phyloP scores from a whole-genome alignment of 2,329 filamentous ascomycete genomes.

The Massarina eburnea region DNA sequence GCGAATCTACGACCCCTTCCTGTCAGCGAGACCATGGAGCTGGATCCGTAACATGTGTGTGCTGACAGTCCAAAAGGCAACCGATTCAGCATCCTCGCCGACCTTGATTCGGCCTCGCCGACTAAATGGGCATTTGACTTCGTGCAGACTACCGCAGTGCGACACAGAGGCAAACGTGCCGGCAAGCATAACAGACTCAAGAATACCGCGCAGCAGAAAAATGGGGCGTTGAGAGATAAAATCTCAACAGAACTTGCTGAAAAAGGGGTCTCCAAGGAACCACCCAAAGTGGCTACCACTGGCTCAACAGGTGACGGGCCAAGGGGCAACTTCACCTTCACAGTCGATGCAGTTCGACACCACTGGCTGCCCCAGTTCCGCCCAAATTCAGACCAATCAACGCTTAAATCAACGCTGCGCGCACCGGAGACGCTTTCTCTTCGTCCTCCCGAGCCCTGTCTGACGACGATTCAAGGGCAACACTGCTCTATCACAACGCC shows the following conservation, averaged over 20 bases:
- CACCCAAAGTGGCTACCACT: background rate
- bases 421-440: background rate
- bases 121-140: constrained; percentile 24
- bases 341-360: constrained; percentile 15
- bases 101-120: constrained; percentile 20
- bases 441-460: constrained; percentile 1
- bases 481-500: background rate
- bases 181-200: constrained; percentile 19
- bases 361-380: constrained; percentile 27
- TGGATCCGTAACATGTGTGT: background rate
- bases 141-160: constrained; percentile 6
- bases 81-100: constrained; percentile 30
- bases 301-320: background rate
- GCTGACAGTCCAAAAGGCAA: constrained; percentile 24
- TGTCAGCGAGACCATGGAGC: background rate
- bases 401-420: background rate
- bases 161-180: constrained; percentile 22
- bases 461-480: background rate
- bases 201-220: constrained; percentile 1
- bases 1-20: background rate
- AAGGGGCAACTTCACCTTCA: background rate
- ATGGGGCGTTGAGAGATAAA: constrained; percentile 5
- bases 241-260: constrained; percentile 9
- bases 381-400: constrained; percentile 10
- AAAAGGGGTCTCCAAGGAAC: constrained; percentile 12